These are phyloP conservation scores for Kuraishia floccosa DNA, from an alignment of 805 yeast species.

Conservation along the genomic window DNA sequence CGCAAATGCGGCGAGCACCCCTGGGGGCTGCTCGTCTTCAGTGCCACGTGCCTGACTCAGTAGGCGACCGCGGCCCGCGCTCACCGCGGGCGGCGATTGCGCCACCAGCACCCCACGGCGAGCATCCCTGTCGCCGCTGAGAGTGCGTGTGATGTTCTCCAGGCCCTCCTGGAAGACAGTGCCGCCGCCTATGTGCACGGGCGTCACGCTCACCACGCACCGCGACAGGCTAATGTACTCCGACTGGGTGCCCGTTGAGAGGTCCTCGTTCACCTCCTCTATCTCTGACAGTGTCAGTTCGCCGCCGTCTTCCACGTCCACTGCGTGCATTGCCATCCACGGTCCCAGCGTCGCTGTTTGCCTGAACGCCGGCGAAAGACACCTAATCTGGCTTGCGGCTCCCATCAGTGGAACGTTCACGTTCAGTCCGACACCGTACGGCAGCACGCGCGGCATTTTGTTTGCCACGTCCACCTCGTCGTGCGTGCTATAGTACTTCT, in stretches of 20 bases:
- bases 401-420: constrained; percentile 35
- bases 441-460: constrained; percentile 21
- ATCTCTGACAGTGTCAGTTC: no score
- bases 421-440: constrained; percentile 34
- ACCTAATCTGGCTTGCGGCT: constrained; percentile 17
- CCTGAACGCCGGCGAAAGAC: constrained; percentile 29
- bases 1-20: no score
- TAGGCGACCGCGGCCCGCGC: no score
- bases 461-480: constrained; percentile 2
- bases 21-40: no score
- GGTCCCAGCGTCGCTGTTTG: constrained; percentile 35
- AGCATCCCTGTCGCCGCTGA: background rate
- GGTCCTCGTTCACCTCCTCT: no score
- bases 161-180: background rate
- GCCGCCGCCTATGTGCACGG: constrained; percentile 1
- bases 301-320: constrained; percentile 5
- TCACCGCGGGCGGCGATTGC: background rate
- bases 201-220: constrained; percentile 3
- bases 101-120: background rate
- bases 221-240: no score
- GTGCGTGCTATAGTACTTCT: constrained; percentile 1
- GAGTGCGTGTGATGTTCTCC: background rate
- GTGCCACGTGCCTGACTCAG: no score
- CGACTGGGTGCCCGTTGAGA: no score
- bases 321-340: constrained; percentile 10